Evolutionary conservation across 192 early-diverging fungal species (phyloP).

Genomic region (Pilaira anomala): DNA sequence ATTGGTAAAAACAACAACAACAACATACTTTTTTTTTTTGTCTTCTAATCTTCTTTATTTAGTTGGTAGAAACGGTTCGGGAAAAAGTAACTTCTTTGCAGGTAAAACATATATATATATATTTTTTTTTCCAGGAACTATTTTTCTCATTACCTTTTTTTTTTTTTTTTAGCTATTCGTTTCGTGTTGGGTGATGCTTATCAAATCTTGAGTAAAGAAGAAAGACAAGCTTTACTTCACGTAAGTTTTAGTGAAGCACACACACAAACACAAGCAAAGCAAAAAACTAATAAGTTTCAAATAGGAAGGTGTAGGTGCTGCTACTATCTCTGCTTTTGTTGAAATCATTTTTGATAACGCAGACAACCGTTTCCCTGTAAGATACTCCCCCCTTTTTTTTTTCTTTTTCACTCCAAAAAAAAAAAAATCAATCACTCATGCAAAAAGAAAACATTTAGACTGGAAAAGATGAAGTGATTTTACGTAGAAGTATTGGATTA

Average conservation of each 20-base stretch:
- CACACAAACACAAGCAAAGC: not conserved
- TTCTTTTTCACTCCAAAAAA: no score
- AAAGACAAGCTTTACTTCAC: conserved; percentile 91
- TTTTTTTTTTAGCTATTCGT: conserved; percentile 68
- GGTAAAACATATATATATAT: conserved; percentile 60
- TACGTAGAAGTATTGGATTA: conserved; percentile 91
- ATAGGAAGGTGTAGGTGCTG: conserved; percentile 86
- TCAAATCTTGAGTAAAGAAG: conserved; percentile 86
- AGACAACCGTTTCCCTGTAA: conserved; percentile 91
- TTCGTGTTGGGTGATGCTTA: conserved; percentile 97
- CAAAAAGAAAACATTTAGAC: conserved; percentile 60
- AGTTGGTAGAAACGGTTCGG: conserved; percentile 96
- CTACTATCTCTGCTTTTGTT: conserved; percentile 94
- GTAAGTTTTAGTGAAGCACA: conserved; percentile 37
- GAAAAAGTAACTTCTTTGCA: conserved; percentile 98
- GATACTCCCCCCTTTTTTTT: conserved; percentile 6
- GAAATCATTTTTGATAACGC: conserved; percentile 96
- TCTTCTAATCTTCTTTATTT: conserved; percentile 2
- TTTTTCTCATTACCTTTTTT: conserved; percentile 2
- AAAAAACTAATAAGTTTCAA: not conserved
- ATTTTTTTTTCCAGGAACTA: no score
- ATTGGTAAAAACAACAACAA: conserved; percentile 60
- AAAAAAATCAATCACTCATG: not conserved
- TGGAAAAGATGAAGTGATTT: conserved; percentile 83
- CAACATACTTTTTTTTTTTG: not conserved